Evolutionary conservation across 768 basidiomycete genomes (phyloP).

Genomic region (Amanita subjunquillea): DNA sequence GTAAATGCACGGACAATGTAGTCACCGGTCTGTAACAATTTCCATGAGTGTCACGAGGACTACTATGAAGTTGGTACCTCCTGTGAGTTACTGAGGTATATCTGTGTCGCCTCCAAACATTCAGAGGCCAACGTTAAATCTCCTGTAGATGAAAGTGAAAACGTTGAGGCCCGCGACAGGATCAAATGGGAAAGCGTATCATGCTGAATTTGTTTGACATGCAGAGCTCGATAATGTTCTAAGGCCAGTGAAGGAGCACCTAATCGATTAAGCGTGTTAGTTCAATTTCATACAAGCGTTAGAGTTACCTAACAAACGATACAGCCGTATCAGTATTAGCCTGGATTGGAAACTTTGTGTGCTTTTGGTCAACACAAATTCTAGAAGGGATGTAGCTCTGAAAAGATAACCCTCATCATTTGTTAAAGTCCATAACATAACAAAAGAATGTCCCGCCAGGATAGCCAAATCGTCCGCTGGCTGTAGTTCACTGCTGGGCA

Average conservation of each 20-base stretch:
- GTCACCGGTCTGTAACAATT: constrained; percentile 50
- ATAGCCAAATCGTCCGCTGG: constrained; percentile 80
- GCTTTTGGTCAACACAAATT: constrained; percentile 63
- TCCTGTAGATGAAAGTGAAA: constrained; percentile 66
- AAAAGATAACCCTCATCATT: constrained; percentile 49
- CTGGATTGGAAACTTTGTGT: constrained; percentile 73
- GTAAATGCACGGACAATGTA: constrained; percentile 73
- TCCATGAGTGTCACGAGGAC: neutral
- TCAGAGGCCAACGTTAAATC: constrained; percentile 70
- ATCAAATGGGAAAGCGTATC: constrained; percentile 85
- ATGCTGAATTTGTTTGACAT: constrained; percentile 77
- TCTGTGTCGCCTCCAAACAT: constrained; percentile 70
- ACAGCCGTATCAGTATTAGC: constrained; percentile 69
- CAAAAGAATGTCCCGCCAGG: constrained; percentile 57
- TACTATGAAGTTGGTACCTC: constrained; percentile 37
- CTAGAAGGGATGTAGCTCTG: constrained; percentile 55
- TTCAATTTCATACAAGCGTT: neutral
- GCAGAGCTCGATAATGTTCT: constrained; percentile 71
- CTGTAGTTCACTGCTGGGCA: constrained; percentile 74
- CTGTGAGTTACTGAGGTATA: constrained; percentile 70
- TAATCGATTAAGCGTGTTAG: constrained; percentile 16
- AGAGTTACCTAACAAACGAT: constrained; percentile 63
- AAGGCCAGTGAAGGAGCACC: constrained; percentile 65
- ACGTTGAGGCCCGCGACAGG: constrained; percentile 67
- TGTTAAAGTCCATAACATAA: constrained; percentile 52